These are phyloP conservation scores for Saturnispora sanitii DNA, from an alignment of 805 yeast species.

Conservation along the genomic window DNA sequence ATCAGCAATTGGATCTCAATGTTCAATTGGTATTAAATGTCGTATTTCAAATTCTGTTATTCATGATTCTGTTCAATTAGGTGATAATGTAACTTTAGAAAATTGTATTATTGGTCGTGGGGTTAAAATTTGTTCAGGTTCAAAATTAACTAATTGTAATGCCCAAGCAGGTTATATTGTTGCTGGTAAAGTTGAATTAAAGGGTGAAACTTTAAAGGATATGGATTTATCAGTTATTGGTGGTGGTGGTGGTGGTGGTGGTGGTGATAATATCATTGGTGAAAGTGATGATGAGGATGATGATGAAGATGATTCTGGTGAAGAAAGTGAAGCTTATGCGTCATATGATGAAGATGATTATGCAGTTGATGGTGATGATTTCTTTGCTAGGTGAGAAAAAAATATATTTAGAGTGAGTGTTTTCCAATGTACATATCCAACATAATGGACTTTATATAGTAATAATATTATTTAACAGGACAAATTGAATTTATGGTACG, in stretches of 20 bases:
- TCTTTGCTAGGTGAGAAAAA: conserved; percentile 24
- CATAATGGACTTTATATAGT: too few relatives aligned
- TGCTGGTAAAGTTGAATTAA: conserved; percentile 38
- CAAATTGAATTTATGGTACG: too few relatives aligned
- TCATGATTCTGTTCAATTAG: conserved; percentile 59
- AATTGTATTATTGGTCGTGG: conserved; percentile 76
- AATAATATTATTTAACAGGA: too few relatives aligned
- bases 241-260: conserved; percentile 12
- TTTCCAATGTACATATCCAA: too few relatives aligned
- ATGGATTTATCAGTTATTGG: conserved; percentile 24
- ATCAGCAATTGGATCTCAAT: conserved; percentile 65
- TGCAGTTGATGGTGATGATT: conserved; percentile 45
- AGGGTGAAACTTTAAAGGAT: conserved; percentile 32
- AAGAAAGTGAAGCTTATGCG: neutral
- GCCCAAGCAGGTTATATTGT: conserved; percentile 76
- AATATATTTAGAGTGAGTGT: neutral
- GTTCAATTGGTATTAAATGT: conserved; percentile 76
- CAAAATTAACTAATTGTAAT: conserved; percentile 67
- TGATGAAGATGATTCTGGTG: conserved; percentile 28
- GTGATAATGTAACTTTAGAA: conserved; percentile 70
- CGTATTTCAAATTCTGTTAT: conserved; percentile 81
- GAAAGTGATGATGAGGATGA: conserved; percentile 20
- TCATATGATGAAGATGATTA: conserved; percentile 47
- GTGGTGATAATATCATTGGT: conserved; percentile 29
- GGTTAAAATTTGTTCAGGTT: conserved; percentile 54